Conservation (phyloP, 2,329 filamentous ascomycete species). For the Fusarium poae region DNA sequence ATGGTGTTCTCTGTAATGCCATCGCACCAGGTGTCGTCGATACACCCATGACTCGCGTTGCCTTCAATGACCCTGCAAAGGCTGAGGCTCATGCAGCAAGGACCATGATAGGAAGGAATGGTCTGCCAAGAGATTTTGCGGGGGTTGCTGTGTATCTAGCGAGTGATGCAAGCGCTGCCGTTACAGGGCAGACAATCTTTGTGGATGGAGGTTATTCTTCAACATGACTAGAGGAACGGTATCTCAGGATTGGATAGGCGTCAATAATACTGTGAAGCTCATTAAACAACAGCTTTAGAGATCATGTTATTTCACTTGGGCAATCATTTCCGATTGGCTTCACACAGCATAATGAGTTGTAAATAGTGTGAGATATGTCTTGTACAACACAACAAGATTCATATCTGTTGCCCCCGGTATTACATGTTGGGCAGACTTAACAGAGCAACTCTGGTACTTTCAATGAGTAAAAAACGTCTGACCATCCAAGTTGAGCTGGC, state of each 20-base stretch:
- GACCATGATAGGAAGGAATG: constrained; percentile 52
- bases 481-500: too few relatives aligned
- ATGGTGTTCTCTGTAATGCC: constrained; percentile 53
- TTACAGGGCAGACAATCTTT: constrained; percentile 54
- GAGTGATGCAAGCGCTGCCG: constrained; percentile 49
- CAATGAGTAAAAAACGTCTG: too few relatives aligned
- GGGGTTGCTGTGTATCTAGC: constrained; percentile 51
- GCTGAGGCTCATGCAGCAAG: constrained; percentile 45
- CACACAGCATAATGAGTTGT: too few relatives aligned
- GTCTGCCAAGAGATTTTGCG: constrained; percentile 51
- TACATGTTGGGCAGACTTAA: too few relatives aligned
- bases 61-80: constrained; percentile 43
- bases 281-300: neutral
- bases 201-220: constrained; percentile 55
- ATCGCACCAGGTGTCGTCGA: constrained; percentile 52
- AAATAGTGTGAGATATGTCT: too few relatives aligned
- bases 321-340: neutral
- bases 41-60: constrained; percentile 46
- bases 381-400: too few relatives aligned
- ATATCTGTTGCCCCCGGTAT: too few relatives aligned
- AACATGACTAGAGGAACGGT: neutral
- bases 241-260: neutral
- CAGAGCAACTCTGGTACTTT: too few relatives aligned
- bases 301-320: neutral
- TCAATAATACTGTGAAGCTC: neutral